Percentiles rank a stretch among this genome's conserved stretches.
Conservation (phyloP, 768 basidiomycete genomes). For the Kwoniella botswanensis region DNA sequence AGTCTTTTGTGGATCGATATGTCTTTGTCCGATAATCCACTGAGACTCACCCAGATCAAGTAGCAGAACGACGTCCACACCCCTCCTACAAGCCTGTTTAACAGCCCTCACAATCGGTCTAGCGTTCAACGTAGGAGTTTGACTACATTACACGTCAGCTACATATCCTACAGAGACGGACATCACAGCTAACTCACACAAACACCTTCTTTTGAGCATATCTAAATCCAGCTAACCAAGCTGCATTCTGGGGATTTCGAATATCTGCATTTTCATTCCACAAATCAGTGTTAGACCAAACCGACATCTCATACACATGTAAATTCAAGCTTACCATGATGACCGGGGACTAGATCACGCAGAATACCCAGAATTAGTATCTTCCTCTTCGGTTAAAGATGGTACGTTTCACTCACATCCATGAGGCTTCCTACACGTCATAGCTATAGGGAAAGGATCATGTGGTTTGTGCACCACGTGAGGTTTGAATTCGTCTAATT, state of each 20-base stretch:
- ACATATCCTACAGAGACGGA: background rate
- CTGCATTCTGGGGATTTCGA: slow-evolving; percentile 68
- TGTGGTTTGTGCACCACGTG: slow-evolving; percentile 69
- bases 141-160: slow-evolving; percentile 56
- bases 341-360: slow-evolving; percentile 59
- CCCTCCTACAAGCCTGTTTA: slow-evolving; percentile 68
- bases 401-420: slow-evolving; percentile 60
- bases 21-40: no score
- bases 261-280: slow-evolving; percentile 52
- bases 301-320: background rate
- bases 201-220: slow-evolving; percentile 70
- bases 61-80: slow-evolving; percentile 68
- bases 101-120: slow-evolving; percentile 67
- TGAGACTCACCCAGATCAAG: slow-evolving; percentile 66
- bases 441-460: slow-evolving; percentile 67
- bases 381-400: background rate
- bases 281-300: slow-evolving; percentile 36
- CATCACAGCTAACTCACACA: slow-evolving; percentile 61
- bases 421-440: slow-evolving; percentile 69
- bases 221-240: slow-evolving; percentile 70
- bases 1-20: no score
- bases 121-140: slow-evolving; percentile 75
- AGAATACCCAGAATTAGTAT: background rate
- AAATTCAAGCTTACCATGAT: slow-evolving; percentile 36
- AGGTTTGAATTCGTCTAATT: slow-evolving; percentile 66